These are phyloP conservation scores for Penstemon newberryi DNA, from an alignment of 257 asterid genomes.

Conservation along the genomic window DNA sequence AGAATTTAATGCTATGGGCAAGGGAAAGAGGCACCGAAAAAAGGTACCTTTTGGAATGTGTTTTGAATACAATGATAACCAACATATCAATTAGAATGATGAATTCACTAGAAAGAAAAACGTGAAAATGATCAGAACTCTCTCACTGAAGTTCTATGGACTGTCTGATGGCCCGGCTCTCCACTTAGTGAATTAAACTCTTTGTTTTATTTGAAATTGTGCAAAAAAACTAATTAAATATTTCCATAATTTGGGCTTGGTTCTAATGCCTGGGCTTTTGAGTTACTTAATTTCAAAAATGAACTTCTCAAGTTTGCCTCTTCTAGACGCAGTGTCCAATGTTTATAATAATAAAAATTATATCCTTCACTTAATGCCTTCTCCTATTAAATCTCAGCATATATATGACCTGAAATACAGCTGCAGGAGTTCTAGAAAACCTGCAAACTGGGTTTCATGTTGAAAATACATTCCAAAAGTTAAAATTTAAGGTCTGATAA, in stretches of 20 bases:
- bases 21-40: conserved; percentile 93
- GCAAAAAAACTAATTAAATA: not conserved
- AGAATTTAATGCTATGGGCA: conserved; percentile 89
- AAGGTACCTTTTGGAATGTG: conserved; percentile 46
- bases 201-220: no score
- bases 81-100: no score
- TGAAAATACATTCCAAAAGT: not conserved
- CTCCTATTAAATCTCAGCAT: not conserved
- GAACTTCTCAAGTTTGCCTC: not conserved
- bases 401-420: not conserved
- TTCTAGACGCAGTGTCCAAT: not conserved
- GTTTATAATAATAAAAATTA: not conserved
- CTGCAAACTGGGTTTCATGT: not conserved
- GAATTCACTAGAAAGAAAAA: no score
- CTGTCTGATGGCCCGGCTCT: no score
- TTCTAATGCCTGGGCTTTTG: not conserved
- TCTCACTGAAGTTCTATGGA: no score
- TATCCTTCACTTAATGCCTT: not conserved
- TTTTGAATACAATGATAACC: no score
- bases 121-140: no score
- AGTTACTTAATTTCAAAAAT: no score
- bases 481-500: not conserved
- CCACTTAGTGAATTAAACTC: no score
- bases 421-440: no score
- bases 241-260: not conserved